These are phyloP conservation scores for Xylariomycetidae sp. DNA, from an alignment of 2,329 filamentous ascomycete species.

Conservation along the genomic window DNA sequence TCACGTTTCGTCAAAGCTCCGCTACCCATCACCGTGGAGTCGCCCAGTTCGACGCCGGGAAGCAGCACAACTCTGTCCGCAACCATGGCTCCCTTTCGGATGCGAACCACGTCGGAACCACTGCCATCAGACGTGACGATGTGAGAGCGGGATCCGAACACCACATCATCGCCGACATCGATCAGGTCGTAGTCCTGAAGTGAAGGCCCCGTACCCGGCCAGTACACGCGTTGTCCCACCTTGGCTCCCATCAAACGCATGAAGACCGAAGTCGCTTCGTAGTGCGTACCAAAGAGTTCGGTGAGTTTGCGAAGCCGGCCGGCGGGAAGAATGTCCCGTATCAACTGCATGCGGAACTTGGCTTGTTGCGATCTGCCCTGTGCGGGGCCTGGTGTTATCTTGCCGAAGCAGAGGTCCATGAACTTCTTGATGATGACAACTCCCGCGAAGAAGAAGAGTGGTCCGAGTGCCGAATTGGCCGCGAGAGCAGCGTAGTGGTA, in stretches of 20 bases:
- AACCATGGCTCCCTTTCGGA: constrained; percentile 47
- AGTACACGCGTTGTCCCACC: constrained; percentile 48
- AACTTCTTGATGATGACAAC: constrained; percentile 33
- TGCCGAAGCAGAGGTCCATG: constrained; percentile 35
- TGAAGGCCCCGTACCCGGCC: constrained; percentile 49
- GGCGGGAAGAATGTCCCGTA: constrained; percentile 38
- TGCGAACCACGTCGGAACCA: constrained; percentile 40
- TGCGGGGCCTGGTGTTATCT: constrained; percentile 26
- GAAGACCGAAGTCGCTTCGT: constrained; percentile 46
- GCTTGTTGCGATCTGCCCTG: constrained; percentile 29
- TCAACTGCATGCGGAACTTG: constrained; percentile 38
- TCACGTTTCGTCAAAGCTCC: constrained; percentile 44
- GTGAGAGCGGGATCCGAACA: constrained; percentile 50
- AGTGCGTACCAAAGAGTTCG: constrained; percentile 46
- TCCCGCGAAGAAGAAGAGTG: constrained; percentile 38
- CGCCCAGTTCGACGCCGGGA: constrained; percentile 44
- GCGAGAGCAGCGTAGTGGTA: constrained; percentile 45
- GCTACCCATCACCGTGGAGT: constrained; percentile 45
- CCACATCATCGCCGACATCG: constrained; percentile 52
- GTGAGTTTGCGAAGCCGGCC: constrained; percentile 41
- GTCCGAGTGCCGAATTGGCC: constrained; percentile 33
- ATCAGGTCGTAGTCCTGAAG: constrained; percentile 50
- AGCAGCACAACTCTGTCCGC: constrained; percentile 48
- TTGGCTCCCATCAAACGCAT: constrained; percentile 45
- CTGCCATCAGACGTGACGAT: constrained; percentile 46